Evolutionary conservation across 1,284 basidiomycete species (phyloP).

Genomic region (Ustilago lituana): DNA sequence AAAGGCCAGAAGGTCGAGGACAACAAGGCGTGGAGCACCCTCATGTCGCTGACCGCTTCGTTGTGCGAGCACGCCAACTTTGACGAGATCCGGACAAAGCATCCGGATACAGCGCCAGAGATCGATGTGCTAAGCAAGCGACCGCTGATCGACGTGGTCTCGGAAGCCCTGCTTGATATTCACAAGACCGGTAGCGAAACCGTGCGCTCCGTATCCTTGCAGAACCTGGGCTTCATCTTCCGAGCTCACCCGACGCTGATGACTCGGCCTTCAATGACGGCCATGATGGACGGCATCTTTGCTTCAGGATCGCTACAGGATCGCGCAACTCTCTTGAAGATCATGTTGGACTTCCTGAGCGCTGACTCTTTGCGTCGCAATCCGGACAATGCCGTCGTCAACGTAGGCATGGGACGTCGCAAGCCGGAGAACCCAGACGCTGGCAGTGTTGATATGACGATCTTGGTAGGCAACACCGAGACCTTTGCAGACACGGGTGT

Average conservation of each 20-base stretch:
- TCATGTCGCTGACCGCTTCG: slow-evolving; percentile 69
- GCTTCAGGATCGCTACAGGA: slow-evolving; percentile 76
- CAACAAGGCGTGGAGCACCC: slow-evolving; percentile 39
- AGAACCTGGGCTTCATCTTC: slow-evolving; percentile 88
- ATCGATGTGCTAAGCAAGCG: slow-evolving; percentile 69
- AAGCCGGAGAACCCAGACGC: slow-evolving; percentile 70
- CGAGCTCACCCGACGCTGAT: slow-evolving; percentile 90
- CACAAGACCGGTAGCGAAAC: slow-evolving; percentile 74
- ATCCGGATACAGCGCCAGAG: slow-evolving; percentile 30
- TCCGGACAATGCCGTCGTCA: slow-evolving; percentile 40
- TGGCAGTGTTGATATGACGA: slow-evolving; percentile 75
- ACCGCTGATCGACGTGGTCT: slow-evolving; percentile 83
- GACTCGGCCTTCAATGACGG: slow-evolving; percentile 78
- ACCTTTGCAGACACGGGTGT: slow-evolving; percentile 97
- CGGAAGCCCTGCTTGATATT: slow-evolving; percentile 76
- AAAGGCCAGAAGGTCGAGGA: slow-evolving; percentile 37
- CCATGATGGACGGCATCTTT: slow-evolving; percentile 91
- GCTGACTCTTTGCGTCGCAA: slow-evolving; percentile 42
- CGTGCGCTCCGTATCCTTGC: slow-evolving; percentile 75
- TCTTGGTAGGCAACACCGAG: slow-evolving; percentile 91
- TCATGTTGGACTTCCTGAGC: slow-evolving; percentile 77
- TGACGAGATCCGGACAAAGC: slow-evolving; percentile 75
- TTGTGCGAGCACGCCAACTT: slow-evolving; percentile 89
- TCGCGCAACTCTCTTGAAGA: slow-evolving; percentile 79
- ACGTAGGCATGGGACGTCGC: slow-evolving; percentile 27